phyloP scores from a whole-genome alignment of 345 rosid genomes.

The Brassica juncea region DNA sequence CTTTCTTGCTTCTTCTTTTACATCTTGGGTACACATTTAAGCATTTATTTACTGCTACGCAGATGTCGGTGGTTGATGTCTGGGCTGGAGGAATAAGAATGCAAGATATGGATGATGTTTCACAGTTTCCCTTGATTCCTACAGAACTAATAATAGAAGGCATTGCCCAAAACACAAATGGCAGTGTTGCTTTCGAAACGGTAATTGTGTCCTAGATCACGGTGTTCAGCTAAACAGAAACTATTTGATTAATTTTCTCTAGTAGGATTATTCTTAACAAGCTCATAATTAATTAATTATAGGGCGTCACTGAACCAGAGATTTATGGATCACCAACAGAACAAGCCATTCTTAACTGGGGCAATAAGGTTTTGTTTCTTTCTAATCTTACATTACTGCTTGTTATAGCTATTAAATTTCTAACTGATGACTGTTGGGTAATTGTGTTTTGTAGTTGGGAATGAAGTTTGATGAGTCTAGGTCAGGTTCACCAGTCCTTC shows the following conservation, averaged over 20 bases:
- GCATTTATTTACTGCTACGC: constrained; percentile 32
- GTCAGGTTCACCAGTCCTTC: constrained; percentile 58
- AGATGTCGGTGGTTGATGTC: constrained; percentile 91
- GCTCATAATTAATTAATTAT: background rate
- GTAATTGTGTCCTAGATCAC: constrained; percentile 35
- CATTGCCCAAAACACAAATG: constrained; percentile 73
- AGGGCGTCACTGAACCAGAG: constrained; percentile 67
- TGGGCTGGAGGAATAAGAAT: constrained; percentile 62
- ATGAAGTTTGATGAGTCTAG: constrained; percentile 69
- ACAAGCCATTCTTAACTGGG: constrained; percentile 85
- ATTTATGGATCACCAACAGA: constrained; percentile 89
- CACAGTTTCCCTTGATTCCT: constrained; percentile 45
- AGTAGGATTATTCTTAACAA: background rate
- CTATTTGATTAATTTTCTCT: too few species aligned
- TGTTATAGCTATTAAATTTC: constrained; percentile 7
- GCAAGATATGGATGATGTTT: constrained; percentile 47
- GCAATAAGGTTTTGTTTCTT: constrained; percentile 55
- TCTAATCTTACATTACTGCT: background rate
- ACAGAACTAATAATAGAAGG: constrained; percentile 62
- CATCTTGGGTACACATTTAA: background rate
- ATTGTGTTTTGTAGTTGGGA: constrained; percentile 62
- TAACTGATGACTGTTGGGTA: constrained; percentile 11
- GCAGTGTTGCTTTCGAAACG: constrained; percentile 70
- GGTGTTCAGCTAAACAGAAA: background rate
- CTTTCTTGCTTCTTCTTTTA: background rate